Evolutionary conservation across 2,329 filamentous ascomycete species (phyloP), one percentile per base, ranked within the genome.

Genomic region (Scedosporium boydii): DNA sequence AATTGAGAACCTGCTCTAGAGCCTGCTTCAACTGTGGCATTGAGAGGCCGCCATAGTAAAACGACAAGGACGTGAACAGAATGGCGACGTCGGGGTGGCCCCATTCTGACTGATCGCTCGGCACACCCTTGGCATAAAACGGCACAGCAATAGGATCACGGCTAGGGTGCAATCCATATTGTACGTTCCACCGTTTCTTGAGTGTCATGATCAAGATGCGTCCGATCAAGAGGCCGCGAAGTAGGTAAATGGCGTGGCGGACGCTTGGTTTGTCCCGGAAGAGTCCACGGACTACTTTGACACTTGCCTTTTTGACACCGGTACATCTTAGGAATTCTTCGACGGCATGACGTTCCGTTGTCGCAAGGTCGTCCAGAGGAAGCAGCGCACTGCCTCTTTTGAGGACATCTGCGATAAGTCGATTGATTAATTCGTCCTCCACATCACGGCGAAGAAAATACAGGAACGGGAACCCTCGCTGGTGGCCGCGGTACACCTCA

Each of bases 41-140:
- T 1, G 62, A 77, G 0, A 89, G 70, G 0, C 86, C 87, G 1
- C 76, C 70, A 59, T 90, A 87, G 67, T 91, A 91, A 67, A 88
- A 90, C 0, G 82, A 79, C 0, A 92, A 72, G 12, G 82, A 86
- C 0, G 87, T 91, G 1, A 91, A 75, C 0, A 85, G 41, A 2
- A 91, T 86, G 0, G 83, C 78, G 0, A 88, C 85, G 66, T 91
- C 80, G 0, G 87, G 86, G 65, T 91, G 87, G 0, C 85, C 84
- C 68, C 82, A 91, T 66, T 91, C 87, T 0, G 86, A 82, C 5
- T 83, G 78, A 0, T 83, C 80, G 0, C 80, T 81, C 0, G 88
- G 87, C 0, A 80, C 76, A 2, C 87, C 88, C 63, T 91, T 90
- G 0, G 85, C 85, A 10, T 82, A 77, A 58, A 81, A 91, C 0